phyloP scores from a whole-genome alignment of 2,329 filamentous ascomycete species.

The Talaromyces sp. region DNA sequence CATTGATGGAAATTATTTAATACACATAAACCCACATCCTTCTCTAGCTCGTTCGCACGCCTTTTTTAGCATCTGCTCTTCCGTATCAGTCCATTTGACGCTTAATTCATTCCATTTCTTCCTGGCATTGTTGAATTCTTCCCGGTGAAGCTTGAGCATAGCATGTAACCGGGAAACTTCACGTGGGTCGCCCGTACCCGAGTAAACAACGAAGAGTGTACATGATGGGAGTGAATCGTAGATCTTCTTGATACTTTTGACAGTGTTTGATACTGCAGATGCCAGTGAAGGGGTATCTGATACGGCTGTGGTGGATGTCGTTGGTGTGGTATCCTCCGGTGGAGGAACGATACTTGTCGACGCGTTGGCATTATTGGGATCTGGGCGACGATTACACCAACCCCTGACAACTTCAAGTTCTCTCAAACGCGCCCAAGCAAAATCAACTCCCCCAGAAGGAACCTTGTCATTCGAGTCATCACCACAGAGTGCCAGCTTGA shows the following conservation, averaged over 20 bases:
- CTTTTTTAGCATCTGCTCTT: constrained; percentile 54
- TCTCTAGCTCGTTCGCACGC: constrained; percentile 53
- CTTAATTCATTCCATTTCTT: constrained; percentile 58
- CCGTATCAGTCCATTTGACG: constrained; percentile 60
- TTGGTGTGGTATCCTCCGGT: constrained; percentile 18
- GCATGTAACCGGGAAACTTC: constrained; percentile 52
- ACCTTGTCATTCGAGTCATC: constrained; percentile 40
- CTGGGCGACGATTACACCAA: constrained; percentile 51
- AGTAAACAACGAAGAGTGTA: constrained; percentile 59
- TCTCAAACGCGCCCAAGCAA: constrained; percentile 58
- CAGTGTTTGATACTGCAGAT: constrained; percentile 45
- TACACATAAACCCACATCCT: constrained; percentile 54
- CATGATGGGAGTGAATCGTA: constrained; percentile 53
- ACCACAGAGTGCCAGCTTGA: constrained; percentile 45
- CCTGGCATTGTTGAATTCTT: constrained; percentile 52
- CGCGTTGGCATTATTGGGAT: constrained; percentile 40
- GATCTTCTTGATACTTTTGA: constrained; percentile 47
- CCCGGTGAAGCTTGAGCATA: constrained; percentile 51
- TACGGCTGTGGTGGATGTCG: background rate
- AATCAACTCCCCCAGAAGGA: constrained; percentile 52
- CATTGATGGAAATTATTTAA: constrained; percentile 42
- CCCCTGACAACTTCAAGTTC: constrained; percentile 56
- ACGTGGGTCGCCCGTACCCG: constrained; percentile 58
- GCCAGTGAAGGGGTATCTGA: constrained; percentile 31
- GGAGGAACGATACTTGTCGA: constrained; percentile 23